Conservation (phyloP, 352 stramenopile species). For the Phytophthora pluvialis region DNA sequence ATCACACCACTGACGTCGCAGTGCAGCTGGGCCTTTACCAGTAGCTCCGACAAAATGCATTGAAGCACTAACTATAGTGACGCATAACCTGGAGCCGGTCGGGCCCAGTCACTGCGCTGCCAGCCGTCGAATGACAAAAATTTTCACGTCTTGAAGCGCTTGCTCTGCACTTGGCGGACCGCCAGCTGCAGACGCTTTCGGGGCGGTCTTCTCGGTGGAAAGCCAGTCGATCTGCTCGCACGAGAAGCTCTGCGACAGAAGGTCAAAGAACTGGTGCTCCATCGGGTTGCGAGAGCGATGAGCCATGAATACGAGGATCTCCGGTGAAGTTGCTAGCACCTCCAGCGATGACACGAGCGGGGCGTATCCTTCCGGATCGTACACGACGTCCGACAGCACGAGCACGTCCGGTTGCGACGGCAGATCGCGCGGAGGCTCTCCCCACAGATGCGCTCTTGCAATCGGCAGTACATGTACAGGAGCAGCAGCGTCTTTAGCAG, state of each 20-base stretch:
- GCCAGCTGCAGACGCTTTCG: slow-evolving; percentile 19
- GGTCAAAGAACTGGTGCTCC: slow-evolving; percentile 84
- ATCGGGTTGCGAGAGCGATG: slow-evolving; percentile 81
- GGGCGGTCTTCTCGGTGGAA: slow-evolving; percentile 25
- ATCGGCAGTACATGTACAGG: slow-evolving; percentile 18
- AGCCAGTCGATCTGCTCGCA: slow-evolving; percentile 59
- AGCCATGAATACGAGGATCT: slow-evolving; percentile 74
- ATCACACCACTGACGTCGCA: slow-evolving; percentile 32
- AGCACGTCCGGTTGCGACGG: slow-evolving; percentile 62
- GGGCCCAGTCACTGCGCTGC: slow-evolving; percentile 22
- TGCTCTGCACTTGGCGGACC: slow-evolving; percentile 26
- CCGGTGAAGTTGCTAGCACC: slow-evolving; percentile 37
- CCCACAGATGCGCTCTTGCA: slow-evolving; percentile 65
- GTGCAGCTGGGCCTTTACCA: slow-evolving; percentile 31
- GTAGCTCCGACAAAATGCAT: slow-evolving; percentile 3
- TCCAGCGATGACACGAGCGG: slow-evolving; percentile 69
- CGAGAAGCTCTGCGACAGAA: slow-evolving; percentile 52
- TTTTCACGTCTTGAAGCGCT: slow-evolving; percentile 72
- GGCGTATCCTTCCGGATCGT: slow-evolving; percentile 76
- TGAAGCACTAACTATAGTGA: slow-evolving; percentile 17
- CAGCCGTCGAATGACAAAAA: slow-evolving; percentile 59
- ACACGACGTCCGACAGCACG: slow-evolving; percentile 83
- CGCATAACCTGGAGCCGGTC: slow-evolving; percentile 14
- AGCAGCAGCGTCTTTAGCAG: slow-evolving; percentile 24
- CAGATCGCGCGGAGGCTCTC: slow-evolving; percentile 45